Evolutionary conservation across 1,284 basidiomycete species (phyloP).

Genomic region (Leccinum solheimii): DNA sequence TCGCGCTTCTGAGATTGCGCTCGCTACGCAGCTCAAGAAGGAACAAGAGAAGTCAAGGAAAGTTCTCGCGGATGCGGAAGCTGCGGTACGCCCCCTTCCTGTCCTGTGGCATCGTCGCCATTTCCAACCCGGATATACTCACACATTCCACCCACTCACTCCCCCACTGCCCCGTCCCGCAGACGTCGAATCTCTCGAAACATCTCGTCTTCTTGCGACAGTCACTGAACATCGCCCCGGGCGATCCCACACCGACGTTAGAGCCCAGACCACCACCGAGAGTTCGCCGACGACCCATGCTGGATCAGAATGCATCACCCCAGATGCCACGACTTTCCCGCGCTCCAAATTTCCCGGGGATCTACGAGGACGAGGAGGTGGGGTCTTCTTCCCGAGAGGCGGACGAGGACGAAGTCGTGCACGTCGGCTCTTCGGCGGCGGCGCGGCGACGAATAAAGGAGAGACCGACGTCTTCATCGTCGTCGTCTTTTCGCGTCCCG

Average conservation of each 20-base stretch:
- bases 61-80: conserved; percentile 69
- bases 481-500: conserved; percentile 39
- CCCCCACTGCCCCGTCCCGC: background rate
- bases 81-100: conserved; percentile 54
- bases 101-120: conserved; percentile 17
- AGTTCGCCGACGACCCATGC: conserved; percentile 39
- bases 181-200: conserved; percentile 66
- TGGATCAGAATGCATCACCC: conserved; percentile 47
- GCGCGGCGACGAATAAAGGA: conserved; percentile 40
- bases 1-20: conserved; percentile 74
- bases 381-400: conserved; percentile 39
- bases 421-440: conserved; percentile 34
- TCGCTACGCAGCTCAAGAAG: conserved; percentile 70
- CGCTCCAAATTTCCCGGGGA: conserved; percentile 63
- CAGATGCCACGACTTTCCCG: conserved; percentile 60
- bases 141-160: conserved; percentile 4
- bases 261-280: conserved; percentile 51
- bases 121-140: conserved; percentile 3
- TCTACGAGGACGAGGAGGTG: conserved; percentile 67
- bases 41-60: conserved; percentile 73
- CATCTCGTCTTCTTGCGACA: conserved; percentile 66
- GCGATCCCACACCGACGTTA: conserved; percentile 34
- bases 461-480: conserved; percentile 41
- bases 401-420: conserved; percentile 40
- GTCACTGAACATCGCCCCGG: conserved; percentile 49